Percentiles rank a stretch among this genome's conserved stretches.
Conservation (phyloP, 2,329 filamentous ascomycete genomes). For the Cladosporium halotolerans region DNA sequence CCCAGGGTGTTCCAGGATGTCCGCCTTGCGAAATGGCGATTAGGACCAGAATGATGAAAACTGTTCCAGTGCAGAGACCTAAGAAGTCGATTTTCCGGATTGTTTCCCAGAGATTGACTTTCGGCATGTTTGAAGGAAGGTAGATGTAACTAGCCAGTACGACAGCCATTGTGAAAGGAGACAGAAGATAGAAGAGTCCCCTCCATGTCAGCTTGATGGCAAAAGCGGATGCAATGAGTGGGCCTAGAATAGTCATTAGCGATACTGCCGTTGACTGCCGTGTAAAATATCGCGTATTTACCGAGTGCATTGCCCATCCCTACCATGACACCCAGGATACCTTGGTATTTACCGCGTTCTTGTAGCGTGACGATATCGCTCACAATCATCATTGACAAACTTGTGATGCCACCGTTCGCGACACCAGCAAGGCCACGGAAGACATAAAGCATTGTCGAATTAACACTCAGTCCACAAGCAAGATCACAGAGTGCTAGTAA, state of each 20-base stretch:
- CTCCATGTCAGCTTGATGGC: slow-evolving; percentile 37
- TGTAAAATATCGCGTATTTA: not conserved
- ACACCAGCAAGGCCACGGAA: slow-evolving; percentile 56
- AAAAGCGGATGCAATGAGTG: slow-evolving; percentile 43
- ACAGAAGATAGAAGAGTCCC: slow-evolving; percentile 46
- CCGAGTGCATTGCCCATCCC: slow-evolving; percentile 38
- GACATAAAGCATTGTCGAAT: slow-evolving; percentile 53
- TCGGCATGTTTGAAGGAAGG: slow-evolving; percentile 47
- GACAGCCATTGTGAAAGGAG: slow-evolving; percentile 41
- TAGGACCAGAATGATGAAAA: slow-evolving; percentile 54
- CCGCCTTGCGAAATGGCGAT: slow-evolving; percentile 57
- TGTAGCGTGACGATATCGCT: slow-evolving; percentile 55
- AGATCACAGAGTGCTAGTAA: slow-evolving; percentile 54
- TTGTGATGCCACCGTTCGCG: slow-evolving; percentile 55
- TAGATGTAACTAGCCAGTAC: slow-evolving; percentile 41
- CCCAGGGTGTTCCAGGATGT: slow-evolving; percentile 43
- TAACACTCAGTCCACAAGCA: slow-evolving; percentile 52
- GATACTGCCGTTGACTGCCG: not conserved
- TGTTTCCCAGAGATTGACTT: slow-evolving; percentile 42
- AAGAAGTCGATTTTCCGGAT: slow-evolving; percentile 53
- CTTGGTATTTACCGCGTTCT: slow-evolving; percentile 50
- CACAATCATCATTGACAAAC: slow-evolving; percentile 56
- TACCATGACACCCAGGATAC: slow-evolving; percentile 40
- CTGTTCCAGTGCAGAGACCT: slow-evolving; percentile 49
- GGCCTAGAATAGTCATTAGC: slow-evolving; percentile 25